A percentile compares a stretch with the other conserved stretches of the same genome.
These are phyloP conservation scores for Scutellospora calospora DNA, from an alignment of 371 early-diverging fungal genomes.

Conservation along the genomic window DNA sequence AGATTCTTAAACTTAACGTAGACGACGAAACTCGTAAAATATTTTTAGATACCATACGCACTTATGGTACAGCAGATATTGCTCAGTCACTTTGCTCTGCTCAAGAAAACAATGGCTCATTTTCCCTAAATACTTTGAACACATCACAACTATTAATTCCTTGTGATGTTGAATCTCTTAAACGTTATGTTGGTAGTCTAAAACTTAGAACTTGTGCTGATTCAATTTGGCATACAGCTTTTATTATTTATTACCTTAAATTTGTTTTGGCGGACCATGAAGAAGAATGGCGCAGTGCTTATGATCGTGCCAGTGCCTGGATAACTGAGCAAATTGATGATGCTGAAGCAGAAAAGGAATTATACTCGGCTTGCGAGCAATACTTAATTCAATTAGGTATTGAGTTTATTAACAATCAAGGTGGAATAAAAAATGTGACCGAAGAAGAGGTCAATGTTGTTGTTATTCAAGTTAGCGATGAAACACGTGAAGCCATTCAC, in stretches of 20 bases:
- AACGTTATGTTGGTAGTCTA: neutral
- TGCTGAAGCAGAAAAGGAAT: constrained; percentile 10
- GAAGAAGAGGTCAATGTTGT: too few relatives aligned
- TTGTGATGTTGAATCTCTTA: constrained; percentile 1
- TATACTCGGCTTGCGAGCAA: constrained; percentile 1
- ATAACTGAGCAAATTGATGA: neutral
- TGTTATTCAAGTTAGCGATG: neutral
- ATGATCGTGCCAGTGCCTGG: neutral
- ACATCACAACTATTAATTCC: too few relatives aligned
- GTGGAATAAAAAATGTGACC: too few relatives aligned
- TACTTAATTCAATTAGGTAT: neutral
- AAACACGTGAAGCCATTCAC: neutral
- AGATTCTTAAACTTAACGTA: too few relatives aligned
- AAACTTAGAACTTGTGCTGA: neutral
- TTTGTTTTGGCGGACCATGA: neutral
- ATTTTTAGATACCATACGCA: too few relatives aligned
- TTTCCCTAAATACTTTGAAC: neutral
- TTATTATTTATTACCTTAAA: neutral
- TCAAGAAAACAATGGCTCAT: neutral
- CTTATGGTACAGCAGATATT: too few relatives aligned
- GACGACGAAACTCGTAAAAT: too few relatives aligned
- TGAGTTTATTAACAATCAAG: neutral
- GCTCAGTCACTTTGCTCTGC: neutral
- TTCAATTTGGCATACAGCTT: neutral
- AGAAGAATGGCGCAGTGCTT: neutral